Conservation (phyloP, 495 filamentous ascomycete species). For the Penicillium diatomitis region DNA sequence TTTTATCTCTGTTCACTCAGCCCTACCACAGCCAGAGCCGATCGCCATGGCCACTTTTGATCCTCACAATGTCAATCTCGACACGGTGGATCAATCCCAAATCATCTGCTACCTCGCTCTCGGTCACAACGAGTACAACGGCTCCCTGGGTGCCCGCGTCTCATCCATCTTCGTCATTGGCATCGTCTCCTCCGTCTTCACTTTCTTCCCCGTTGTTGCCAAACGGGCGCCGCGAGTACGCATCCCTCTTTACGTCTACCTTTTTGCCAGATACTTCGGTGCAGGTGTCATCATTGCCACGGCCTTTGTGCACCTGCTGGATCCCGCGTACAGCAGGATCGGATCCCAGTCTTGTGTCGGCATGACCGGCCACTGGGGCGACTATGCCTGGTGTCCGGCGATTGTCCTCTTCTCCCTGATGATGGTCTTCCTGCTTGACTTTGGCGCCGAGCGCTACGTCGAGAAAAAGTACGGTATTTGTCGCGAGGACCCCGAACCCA, state of each 20-base stretch:
- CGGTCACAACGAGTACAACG: slow-evolving; percentile 34
- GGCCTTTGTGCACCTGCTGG: slow-evolving; percentile 53
- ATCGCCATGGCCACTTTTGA: slow-evolving; percentile 23
- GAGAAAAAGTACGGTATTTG: slow-evolving; percentile 40
- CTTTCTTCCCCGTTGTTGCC: slow-evolving; percentile 59
- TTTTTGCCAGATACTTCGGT: slow-evolving; percentile 66
- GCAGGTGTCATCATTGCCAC: slow-evolving; percentile 65
- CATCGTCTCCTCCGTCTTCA: slow-evolving; percentile 29
- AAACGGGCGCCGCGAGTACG: slow-evolving; percentile 43
- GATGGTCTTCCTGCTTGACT: slow-evolving; percentile 34
- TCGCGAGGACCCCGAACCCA: slow-evolving; percentile 25
- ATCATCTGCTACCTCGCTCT: slow-evolving; percentile 30
- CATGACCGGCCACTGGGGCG: slow-evolving; percentile 42
- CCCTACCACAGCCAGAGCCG: neutral
- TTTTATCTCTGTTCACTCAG: no score
- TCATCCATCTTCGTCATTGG: slow-evolving; percentile 40
- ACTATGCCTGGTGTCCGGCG: slow-evolving; percentile 35
- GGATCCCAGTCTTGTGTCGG: slow-evolving; percentile 45
- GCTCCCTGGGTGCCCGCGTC: slow-evolving; percentile 32
- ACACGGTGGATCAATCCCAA: slow-evolving; percentile 21
- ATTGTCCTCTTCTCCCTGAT: slow-evolving; percentile 29
- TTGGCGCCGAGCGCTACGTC: slow-evolving; percentile 42
- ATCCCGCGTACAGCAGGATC: slow-evolving; percentile 45
- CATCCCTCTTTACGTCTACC: slow-evolving; percentile 59
- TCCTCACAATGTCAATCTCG: slow-evolving; percentile 30